Evolutionary conservation across 2,329 filamentous ascomycete genomes (phyloP).

Genomic region (Fusarium nodosum): DNA sequence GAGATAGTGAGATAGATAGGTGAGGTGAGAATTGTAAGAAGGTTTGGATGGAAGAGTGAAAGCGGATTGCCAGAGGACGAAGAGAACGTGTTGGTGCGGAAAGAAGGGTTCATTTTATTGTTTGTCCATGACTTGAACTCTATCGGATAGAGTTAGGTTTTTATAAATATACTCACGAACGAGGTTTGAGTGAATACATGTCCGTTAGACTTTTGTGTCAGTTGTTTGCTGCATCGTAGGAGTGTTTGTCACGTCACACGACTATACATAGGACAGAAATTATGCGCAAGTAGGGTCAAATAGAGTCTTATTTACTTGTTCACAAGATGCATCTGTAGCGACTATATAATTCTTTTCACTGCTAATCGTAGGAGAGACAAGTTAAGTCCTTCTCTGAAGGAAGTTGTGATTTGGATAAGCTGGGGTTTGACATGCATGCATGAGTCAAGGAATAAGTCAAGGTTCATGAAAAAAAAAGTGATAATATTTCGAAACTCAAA

Average conservation of each 20-base stretch:
- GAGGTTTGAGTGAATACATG: slow-evolving; percentile 3
- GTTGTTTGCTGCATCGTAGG: slow-evolving; percentile 16
- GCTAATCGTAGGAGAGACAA: neutral
- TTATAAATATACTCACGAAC: neutral
- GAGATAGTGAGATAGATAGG: neutral
- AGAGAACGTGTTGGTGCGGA: neutral
- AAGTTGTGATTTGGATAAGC: neutral
- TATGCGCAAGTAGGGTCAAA: neutral
- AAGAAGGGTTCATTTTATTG: neutral
- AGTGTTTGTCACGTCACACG: slow-evolving; percentile 20
- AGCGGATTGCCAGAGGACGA: neutral
- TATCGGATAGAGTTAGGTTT: neutral
- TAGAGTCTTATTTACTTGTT: neutral
- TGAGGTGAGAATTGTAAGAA: neutral
- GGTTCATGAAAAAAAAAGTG: neutral
- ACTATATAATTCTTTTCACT: too few species aligned
- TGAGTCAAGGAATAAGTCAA: neutral
- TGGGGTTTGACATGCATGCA: neutral
- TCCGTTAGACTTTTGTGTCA: neutral
- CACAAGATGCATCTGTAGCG: too few species aligned
- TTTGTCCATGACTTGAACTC: neutral
- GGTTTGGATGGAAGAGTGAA: neutral
- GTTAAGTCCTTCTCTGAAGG: neutral
- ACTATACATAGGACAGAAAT: neutral
- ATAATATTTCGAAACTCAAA: neutral